Evolutionary conservation across 306 rosid species (phyloP).

Genomic region (Luffa acutangula): DNA sequence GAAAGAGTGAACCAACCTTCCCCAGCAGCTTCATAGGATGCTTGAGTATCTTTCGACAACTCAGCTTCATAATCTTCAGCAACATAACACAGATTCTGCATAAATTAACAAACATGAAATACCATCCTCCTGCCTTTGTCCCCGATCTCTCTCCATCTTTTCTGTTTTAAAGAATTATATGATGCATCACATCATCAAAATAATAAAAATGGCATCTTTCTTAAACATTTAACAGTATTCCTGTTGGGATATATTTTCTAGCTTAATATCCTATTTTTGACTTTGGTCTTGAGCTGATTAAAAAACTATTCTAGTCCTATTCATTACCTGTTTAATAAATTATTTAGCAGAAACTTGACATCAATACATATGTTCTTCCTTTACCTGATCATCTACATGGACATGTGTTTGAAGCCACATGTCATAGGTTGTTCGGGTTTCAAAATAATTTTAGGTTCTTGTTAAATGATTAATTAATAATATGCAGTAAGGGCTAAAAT

Average conservation of each 20-base stretch:
- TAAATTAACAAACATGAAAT: conserved; percentile 17
- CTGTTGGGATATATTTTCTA: neutral
- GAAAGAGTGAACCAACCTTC: conserved; percentile 77
- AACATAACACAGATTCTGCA: conserved; percentile 74
- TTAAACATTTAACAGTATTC: neutral
- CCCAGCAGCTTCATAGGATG: conserved; percentile 49
- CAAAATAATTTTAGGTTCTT: no score
- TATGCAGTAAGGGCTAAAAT: no score
- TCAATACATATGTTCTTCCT: no score
- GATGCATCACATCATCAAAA: neutral
- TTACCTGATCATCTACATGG: no score
- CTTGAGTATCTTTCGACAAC: conserved; percentile 46
- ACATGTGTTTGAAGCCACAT: no score
- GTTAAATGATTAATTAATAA: no score
- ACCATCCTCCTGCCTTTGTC: neutral
- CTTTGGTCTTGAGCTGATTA: no score
- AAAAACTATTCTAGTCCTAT: no score
- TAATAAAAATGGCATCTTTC: neutral
- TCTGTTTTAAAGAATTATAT: neutral
- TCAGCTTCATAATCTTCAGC: conserved; percentile 88
- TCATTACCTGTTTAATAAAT: no score
- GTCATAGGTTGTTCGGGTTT: no score
- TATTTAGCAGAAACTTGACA: no score
- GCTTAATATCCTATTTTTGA: no score
- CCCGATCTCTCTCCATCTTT: neutral